Evolutionary conservation across 2,329 filamentous ascomycete genomes (phyloP), one percentile per base, ranked within the genome.

Genomic region (Coccinonectria pachysandricola): DNA sequence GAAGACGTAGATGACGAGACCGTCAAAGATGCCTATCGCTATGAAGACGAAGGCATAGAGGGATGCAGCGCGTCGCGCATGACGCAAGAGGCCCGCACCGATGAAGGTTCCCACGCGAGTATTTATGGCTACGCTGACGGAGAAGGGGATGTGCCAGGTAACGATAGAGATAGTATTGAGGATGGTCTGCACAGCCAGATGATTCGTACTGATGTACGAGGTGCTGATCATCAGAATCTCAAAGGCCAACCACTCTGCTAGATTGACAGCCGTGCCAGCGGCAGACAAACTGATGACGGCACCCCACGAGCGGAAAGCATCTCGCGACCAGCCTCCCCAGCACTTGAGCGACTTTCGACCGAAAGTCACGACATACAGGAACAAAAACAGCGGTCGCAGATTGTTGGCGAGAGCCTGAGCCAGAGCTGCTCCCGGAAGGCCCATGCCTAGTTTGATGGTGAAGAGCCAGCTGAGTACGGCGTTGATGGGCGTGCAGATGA

Each of bases 41-140:
- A 30, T 28, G 12, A 40, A 40, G 4, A 38, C 6, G 6, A 38
- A 23, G 0, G 31, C 28, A 6, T 40, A 40, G 1, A 40, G 26
- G 7, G 40, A 32, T 0, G 31, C 23, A 2, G 26, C 23, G 3
- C 28, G 28, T 6, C 37, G 23, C 1, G 37, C 37, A 87, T 87
- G 34, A 95, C 88, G 10, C 95, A 61, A 42, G 93, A 94, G 2
- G 86, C 87, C 7, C 7, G 17, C 22, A 15, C 87, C 87, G 34
- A 95, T 88, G 10, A 95, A 61, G 42, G 93, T 94, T 2, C 86
- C 87, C 7, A 94, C 72, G 0, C 87, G 75, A 0, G 87, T 95
- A 5, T 79, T 86, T 0, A 79, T 75, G 3, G 86, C 86, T 26
- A 95, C 86, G n/a, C 78, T 81, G 21, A 94, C 65, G 0, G 87